Evolutionary conservation across 2,329 filamentous ascomycete genomes (phyloP).

Genomic region (Davidsoniella australis): DNA sequence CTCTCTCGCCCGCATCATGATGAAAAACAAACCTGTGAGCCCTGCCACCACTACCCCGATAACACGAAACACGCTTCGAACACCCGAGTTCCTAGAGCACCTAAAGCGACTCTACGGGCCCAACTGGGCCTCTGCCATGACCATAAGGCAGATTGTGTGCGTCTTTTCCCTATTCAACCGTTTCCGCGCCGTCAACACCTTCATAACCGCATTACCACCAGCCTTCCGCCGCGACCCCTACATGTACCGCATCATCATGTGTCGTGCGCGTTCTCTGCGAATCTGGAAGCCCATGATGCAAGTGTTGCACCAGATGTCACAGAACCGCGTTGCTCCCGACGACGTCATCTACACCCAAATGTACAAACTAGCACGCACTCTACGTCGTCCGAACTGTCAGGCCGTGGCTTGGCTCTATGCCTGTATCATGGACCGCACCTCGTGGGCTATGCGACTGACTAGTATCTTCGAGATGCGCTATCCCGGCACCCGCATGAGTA

Average conservation of each 20-base stretch:
- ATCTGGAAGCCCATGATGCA: neutral
- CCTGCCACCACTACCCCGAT: neutral
- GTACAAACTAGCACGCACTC: slow-evolving; percentile 2
- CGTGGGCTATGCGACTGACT: slow-evolving; percentile 17
- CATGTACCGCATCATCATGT: slow-evolving; percentile 10
- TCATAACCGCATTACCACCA: neutral
- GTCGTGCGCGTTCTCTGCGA: slow-evolving; percentile 4
- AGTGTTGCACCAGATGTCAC: neutral
- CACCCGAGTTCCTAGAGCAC: slow-evolving; percentile 21
- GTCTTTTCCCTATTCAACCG: slow-evolving; percentile 26
- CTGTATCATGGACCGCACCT: slow-evolving; percentile 16
- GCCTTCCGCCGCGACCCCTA: slow-evolving; percentile 2
- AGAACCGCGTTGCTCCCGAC: neutral
- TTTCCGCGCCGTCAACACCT: slow-evolving; percentile 1
- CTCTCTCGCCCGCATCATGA: neutral
- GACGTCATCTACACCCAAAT: slow-evolving; percentile 7
- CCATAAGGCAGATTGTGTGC: slow-evolving; percentile 24
- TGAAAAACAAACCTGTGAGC: neutral
- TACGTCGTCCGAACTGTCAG: slow-evolving; percentile 16
- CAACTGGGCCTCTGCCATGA: slow-evolving; percentile 25
- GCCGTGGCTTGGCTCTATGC: slow-evolving; percentile 22
- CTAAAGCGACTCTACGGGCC: slow-evolving; percentile 28
- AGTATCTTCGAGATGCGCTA: slow-evolving; percentile 12
- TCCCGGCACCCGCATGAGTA: slow-evolving; percentile 5
- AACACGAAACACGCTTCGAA: neutral